These are phyloP conservation scores for Chrysoporthe puriensis DNA, from an alignment of 2,329 filamentous ascomycete genomes.

Conservation along the genomic window DNA sequence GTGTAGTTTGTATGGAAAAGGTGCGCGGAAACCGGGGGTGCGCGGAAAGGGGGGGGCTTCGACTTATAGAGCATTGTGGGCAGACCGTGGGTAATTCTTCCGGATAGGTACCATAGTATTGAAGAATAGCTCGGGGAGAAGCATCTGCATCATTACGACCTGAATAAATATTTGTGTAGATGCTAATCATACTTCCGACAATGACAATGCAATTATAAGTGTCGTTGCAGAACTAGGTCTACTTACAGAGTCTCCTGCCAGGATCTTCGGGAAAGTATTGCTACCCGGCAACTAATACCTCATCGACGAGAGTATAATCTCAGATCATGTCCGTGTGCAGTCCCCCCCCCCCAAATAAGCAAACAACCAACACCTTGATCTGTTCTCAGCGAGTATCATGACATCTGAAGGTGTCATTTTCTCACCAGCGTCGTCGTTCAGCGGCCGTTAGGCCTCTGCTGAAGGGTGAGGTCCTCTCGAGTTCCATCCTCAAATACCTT, in stretches of 20 bases:
- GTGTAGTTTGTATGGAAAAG: too few species aligned
- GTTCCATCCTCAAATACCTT: conserved; percentile 25
- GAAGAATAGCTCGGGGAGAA: not conserved
- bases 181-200: not conserved
- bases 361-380: not conserved
- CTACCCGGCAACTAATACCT: not conserved
- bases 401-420: not conserved
- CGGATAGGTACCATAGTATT: not conserved
- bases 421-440: not conserved
- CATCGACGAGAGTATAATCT: not conserved
- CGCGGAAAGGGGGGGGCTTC: too few species aligned
- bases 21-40: too few species aligned
- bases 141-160: not conserved
- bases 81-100: not conserved
- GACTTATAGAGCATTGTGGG: not conserved
- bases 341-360: not conserved
- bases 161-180: not conserved
- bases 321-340: not conserved
- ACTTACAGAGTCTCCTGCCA: too few species aligned
- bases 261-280: too few species aligned
- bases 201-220: not conserved
- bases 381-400: not conserved
- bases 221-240: too few species aligned
- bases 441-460: not conserved
- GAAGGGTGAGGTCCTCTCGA: conserved; percentile 16